Base-by-base conservation (phyloP, 768 basidiomycete species). In the Calocybe indica region DNA sequence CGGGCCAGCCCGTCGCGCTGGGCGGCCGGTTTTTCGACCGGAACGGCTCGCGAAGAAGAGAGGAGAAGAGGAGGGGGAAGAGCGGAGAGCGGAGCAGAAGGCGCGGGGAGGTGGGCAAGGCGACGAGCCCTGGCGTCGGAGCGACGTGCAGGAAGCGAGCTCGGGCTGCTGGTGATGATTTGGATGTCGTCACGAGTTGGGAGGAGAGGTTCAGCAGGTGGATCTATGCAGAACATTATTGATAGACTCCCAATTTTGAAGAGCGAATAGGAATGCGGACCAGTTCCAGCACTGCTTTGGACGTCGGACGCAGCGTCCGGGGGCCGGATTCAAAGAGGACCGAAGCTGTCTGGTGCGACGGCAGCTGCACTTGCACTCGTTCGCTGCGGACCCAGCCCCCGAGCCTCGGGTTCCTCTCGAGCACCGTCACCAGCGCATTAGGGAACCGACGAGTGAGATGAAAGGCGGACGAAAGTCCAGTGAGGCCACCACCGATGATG, bases 381-480 rank as follows among this genome's bases (percentile, higher is more conserved):
- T 81, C 74, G 42, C 78, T 86, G 45, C 68, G 72, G 1, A 92
- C 77, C 94, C 93, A 97, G n/a, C 95, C 95, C 9, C 95, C 95
- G 5, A 86, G 62, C 2, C 80, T 70, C 1, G 64, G 42, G 6
- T 78, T 66, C 52, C 72, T 78, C 55, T 97, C 93, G 28, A 94
- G 53, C 9, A 98, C 58, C 1, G 81, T 76, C 49, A 96, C 78
- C 7, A 65, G 69, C 1, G 77, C 55, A 7, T 62, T 54, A 0
- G 86, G 83, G 53, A 87, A 85, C 5, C 76, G 73, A 45, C 83
- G 69, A 7, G 87, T 70, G 6, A 92, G 78, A 61, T 90, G 79
- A 61, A 84, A 91, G 4, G 92, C 87, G 11, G 88, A 76, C 0
- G 88, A 83, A 8, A 94, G 77, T 11, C 92, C 92, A 0, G 86